A percentile compares a stretch with the other conserved stretches of the same genome.
phyloP scores from a whole-genome alignment of 495 filamentous ascomycete genomes.

The Choiromyces venosus region DNA sequence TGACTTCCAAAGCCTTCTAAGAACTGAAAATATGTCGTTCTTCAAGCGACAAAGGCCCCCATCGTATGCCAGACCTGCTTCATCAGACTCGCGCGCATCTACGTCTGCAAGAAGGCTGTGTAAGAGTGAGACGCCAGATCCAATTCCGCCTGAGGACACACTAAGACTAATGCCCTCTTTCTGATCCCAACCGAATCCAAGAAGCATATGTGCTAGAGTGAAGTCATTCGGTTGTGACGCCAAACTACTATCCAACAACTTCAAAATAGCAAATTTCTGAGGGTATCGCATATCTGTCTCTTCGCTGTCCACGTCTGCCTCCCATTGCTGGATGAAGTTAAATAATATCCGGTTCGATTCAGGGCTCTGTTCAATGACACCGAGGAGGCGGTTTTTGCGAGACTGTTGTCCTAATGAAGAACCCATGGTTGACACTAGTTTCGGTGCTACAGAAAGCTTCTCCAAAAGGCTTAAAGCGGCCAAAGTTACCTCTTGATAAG shows the following conservation, averaged over 20 bases:
- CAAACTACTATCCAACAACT: slow-evolving; percentile 74
- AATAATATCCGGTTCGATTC: slow-evolving; percentile 41
- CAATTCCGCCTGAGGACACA: slow-evolving; percentile 37
- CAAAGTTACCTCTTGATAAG: slow-evolving; percentile 67
- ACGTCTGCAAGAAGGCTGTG: slow-evolving; percentile 68
- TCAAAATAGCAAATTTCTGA: slow-evolving; percentile 71
- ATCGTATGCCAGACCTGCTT: slow-evolving; percentile 40
- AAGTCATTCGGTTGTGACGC: slow-evolving; percentile 62
- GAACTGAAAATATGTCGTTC: slow-evolving; percentile 66
- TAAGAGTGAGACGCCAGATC: slow-evolving; percentile 64
- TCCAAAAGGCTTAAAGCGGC: slow-evolving; percentile 73
- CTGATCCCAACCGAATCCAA: slow-evolving; percentile 71
- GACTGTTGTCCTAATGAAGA: slow-evolving; percentile 38
- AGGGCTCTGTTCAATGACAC: slow-evolving; percentile 33
- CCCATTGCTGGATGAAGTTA: slow-evolving; percentile 42
- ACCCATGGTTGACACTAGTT: slow-evolving; percentile 57
- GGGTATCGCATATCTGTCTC: slow-evolving; percentile 50
- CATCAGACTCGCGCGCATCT: slow-evolving; percentile 55
- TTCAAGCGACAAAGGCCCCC: slow-evolving; percentile 51
- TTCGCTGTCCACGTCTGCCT: slow-evolving; percentile 27
- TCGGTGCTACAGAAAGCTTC: slow-evolving; percentile 74
- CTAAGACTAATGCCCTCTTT: slow-evolving; percentile 37
- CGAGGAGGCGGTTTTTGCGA: slow-evolving; percentile 34
- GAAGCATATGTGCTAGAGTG: slow-evolving; percentile 79
- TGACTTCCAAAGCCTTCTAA: slow-evolving; percentile 76